phyloP scores from a whole-genome alignment of 768 basidiomycete species.

The Nevesoporus exiguus region DNA sequence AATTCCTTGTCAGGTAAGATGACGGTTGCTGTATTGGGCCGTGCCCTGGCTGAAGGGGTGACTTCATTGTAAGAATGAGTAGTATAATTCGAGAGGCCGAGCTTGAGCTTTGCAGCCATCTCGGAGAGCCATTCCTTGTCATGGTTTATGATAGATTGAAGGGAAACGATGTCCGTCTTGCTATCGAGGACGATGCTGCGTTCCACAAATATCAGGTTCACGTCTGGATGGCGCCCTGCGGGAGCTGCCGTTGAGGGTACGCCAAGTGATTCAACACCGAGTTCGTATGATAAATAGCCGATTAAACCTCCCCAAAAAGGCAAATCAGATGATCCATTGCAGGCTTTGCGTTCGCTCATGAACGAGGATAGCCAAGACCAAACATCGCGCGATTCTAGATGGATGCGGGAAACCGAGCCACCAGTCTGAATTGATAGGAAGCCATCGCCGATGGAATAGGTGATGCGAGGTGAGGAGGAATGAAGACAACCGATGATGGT shows the following conservation, averaged over 20 bases:
- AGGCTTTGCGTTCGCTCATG: constrained; percentile 52
- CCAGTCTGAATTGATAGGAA: constrained; percentile 46
- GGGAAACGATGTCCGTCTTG: constrained; percentile 43
- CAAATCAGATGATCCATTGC: constrained; percentile 46
- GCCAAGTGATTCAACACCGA: constrained; percentile 58
- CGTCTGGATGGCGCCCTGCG: constrained; percentile 55
- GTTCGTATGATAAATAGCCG: constrained; percentile 77
- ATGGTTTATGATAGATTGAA: constrained; percentile 61
- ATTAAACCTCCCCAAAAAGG: constrained; percentile 87
- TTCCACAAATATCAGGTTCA: constrained; percentile 75
- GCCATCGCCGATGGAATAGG: constrained; percentile 49
- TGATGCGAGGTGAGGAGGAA: constrained; percentile 53
- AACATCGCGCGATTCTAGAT: constrained; percentile 50
- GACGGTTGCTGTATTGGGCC: constrained; percentile 31
- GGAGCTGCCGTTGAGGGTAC: constrained; percentile 36
- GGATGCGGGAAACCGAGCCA: constrained; percentile 33
- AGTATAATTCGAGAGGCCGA: constrained; percentile 10
- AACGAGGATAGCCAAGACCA: constrained; percentile 77
- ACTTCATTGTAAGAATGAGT: constrained; percentile 10
- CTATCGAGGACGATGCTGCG: constrained; percentile 71
- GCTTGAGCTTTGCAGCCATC: constrained; percentile 29
- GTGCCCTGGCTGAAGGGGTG: constrained; percentile 28
- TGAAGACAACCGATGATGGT: constrained; percentile 68
- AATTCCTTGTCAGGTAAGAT: constrained; percentile 51
- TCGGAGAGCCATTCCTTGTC: constrained; percentile 62